Evolutionary conservation across 805 yeast species (phyloP), one percentile per base, ranked within the genome.

Genomic region (Saccharomycopsis sp.): DNA sequence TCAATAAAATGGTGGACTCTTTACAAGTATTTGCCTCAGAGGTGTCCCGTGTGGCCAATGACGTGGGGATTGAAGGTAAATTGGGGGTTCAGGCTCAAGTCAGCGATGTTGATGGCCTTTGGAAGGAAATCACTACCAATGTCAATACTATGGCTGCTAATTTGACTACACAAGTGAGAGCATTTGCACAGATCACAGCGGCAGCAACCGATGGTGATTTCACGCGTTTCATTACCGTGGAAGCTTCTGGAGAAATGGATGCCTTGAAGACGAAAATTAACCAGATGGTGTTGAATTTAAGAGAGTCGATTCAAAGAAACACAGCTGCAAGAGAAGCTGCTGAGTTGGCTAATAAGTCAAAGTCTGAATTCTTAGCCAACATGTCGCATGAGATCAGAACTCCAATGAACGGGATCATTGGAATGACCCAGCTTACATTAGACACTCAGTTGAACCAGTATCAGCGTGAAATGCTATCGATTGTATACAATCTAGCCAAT

Each of bases 241-340:
- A 89, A 68, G 96, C 96, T 0, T 78, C 85, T 47, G 97, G 97
- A 72, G 97, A 89, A 75, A 89, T 89, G 96, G 83, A 78, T 61
- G 63, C 70, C 0, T 67, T 83, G 59, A 77, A 78, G 63, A 80
- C 79, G 14, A 76, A 80, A 64, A 79, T 80, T 63, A 80, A 87
- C 70, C 92, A 86, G 75, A 87, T 87, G 94, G 96, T 89, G 69
- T 80, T 87, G 65, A 87, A 89, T 67, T 77, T 89, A 68, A 80
- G 96, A 70, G 97, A 89, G 68, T 87, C 94, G 2, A 89, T 89
- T 69, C 96, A 89, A 72, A 83, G 96, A 70, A 89, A 89, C 68
- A 89, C 97, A 0, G 94, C 93, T 9, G 96, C 96, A 1, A 84
- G 97, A 73, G 96, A 89, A 72, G 96, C 96, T 42, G 97, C 97